These are phyloP conservation scores for Physcomitrellopsis africana DNA, from an alignment of 225 moss, liverwort and hornwort genomes.

Conservation along the genomic window DNA sequence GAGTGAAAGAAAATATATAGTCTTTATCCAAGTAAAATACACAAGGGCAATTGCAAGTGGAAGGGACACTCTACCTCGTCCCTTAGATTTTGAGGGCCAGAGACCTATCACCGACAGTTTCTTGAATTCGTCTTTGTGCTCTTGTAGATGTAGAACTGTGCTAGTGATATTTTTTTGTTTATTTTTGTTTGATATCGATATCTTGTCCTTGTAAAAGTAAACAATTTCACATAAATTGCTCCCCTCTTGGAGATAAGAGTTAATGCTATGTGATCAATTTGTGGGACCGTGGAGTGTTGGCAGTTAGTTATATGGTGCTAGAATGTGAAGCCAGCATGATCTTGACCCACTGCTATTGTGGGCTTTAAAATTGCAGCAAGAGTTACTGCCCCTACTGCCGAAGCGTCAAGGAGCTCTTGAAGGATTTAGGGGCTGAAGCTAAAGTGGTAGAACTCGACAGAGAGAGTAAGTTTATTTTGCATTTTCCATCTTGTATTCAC, in stretches of 20 bases:
- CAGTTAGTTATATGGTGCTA: not conserved
- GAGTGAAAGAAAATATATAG: not conserved
- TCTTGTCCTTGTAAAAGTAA: not conserved
- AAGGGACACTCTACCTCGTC: not conserved
- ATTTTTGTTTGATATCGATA: not conserved
- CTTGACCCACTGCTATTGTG: slow-evolving; percentile 4
- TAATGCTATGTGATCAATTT: not conserved
- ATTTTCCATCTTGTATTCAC: not conserved
- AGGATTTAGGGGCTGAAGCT: slow-evolving; percentile 49
- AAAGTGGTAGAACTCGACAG: slow-evolving; percentile 48
- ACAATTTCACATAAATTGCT: not conserved
- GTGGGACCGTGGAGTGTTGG: not conserved
- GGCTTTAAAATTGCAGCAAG: slow-evolving; percentile 41
- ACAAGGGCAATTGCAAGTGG: not conserved
- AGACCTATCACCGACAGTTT: not conserved
- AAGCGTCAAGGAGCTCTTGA: slow-evolving; percentile 50
- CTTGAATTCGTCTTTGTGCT: not conserved
- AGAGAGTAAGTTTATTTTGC: slow-evolving; percentile 33
- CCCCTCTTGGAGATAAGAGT: not conserved
- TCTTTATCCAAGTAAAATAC: not conserved
- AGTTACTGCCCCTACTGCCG: slow-evolving; percentile 46
- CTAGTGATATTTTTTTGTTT: not conserved
- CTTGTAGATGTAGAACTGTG: not conserved
- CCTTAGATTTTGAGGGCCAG: not conserved
- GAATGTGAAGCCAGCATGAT: not conserved